These are phyloP conservation scores for Yamadazyma pseudoaaseri DNA, from an alignment of 1,139 yeast species.

Conservation along the genomic window DNA sequence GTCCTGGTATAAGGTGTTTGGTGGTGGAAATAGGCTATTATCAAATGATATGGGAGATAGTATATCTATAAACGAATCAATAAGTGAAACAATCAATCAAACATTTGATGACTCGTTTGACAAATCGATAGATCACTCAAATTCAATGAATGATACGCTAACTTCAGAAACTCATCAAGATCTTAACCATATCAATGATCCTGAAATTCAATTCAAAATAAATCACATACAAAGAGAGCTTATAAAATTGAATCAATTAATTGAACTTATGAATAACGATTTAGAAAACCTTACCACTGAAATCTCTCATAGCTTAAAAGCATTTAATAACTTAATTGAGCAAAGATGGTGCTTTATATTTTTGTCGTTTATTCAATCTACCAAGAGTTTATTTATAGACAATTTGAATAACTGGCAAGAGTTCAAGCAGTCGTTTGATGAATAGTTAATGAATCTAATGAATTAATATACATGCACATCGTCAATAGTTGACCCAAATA, in stretches of 20 bases:
- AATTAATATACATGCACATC: too few relatives aligned
- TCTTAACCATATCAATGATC: background rate
- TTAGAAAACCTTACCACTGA: slow-evolving; percentile 34
- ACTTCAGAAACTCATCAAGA: background rate
- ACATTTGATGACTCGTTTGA: slow-evolving; percentile 2
- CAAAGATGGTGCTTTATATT: slow-evolving; percentile 41
- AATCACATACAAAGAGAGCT: slow-evolving; percentile 42
- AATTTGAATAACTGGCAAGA: slow-evolving; percentile 40
- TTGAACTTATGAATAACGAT: slow-evolving; percentile 37
- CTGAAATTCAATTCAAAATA: slow-evolving; percentile 18
- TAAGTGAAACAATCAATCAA: slow-evolving; percentile 4
- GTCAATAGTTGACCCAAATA: too few relatives aligned
- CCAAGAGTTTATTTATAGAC: slow-evolving; percentile 38
- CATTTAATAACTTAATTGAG: slow-evolving; percentile 34
- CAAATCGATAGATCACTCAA: slow-evolving; percentile 13
- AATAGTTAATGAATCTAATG: too few relatives aligned
- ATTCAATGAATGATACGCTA: slow-evolving; percentile 8
- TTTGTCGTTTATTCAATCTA: slow-evolving; percentile 36
- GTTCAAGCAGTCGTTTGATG: slow-evolving; percentile 21
- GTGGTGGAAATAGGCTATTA: slow-evolving; percentile 31
- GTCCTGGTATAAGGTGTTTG: slow-evolving; percentile 49
- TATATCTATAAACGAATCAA: slow-evolving; percentile 2
- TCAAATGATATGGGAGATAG: slow-evolving; percentile 12
- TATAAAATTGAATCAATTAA: slow-evolving; percentile 41
- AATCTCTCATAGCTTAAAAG: slow-evolving; percentile 29